Evolutionary conservation across 768 basidiomycete genomes (phyloP).

Genomic region (Clavaria fumosa): DNA sequence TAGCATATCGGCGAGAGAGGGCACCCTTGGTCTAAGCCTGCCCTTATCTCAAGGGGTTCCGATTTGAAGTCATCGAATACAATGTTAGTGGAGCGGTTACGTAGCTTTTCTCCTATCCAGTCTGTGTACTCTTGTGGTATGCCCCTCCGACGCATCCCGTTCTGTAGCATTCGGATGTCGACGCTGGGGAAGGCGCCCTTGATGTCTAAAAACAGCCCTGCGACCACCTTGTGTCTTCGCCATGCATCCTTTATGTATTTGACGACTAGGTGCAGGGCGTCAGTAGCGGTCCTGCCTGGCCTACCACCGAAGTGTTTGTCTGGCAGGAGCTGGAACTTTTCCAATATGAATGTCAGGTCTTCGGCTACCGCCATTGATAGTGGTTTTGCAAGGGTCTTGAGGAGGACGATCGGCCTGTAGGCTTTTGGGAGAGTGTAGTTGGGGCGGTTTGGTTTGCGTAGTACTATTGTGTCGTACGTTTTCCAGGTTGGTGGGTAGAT

Average conservation of each 20-base stretch:
- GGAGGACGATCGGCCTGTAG: slow-evolving; percentile 21
- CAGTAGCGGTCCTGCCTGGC: slow-evolving; percentile 13
- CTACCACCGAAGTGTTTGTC: not conserved
- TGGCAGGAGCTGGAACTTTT: not conserved
- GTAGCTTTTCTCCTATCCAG: slow-evolving; percentile 9
- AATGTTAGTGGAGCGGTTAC: slow-evolving; percentile 4
- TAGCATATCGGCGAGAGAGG: slow-evolving; percentile 17
- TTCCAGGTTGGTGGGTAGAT: slow-evolving; percentile 19
- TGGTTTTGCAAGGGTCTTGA: not conserved
- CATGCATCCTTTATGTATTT: slow-evolving; percentile 23
- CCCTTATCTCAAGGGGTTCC: slow-evolving; percentile 9
- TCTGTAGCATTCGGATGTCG: slow-evolving; percentile 10
- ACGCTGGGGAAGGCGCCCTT: slow-evolving; percentile 24
- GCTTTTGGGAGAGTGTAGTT: slow-evolving; percentile 20
- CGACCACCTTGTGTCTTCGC: slow-evolving; percentile 16
- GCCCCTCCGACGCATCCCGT: slow-evolving; percentile 15
- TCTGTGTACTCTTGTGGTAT: slow-evolving; percentile 12
- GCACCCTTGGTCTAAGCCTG: slow-evolving; percentile 21
- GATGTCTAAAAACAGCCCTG: slow-evolving; percentile 22
- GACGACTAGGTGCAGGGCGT: slow-evolving; percentile 18
- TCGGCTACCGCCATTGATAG: slow-evolving; percentile 1
- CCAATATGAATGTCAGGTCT: slow-evolving; percentile 6
- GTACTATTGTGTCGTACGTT: slow-evolving; percentile 15
- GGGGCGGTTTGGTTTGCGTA: slow-evolving; percentile 20
- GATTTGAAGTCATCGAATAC: slow-evolving; percentile 14